Percentiles rank a stretch among this genome's conserved stretches.
Evolutionary conservation across 441 rosid species (phyloP).

Genomic region (Daphne laureola): DNA sequence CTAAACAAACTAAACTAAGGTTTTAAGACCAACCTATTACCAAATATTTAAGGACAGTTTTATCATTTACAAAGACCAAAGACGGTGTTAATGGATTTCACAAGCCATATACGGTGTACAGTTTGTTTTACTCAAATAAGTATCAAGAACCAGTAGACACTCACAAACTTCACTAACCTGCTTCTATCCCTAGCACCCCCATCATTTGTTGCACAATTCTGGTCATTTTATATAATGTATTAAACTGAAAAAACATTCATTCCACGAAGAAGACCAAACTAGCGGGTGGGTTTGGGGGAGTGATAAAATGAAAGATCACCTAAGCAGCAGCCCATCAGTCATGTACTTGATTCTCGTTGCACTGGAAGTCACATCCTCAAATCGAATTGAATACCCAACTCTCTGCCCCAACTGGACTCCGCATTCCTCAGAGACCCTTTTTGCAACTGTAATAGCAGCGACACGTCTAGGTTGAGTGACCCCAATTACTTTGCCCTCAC

Average conservation of each 20-base stretch:
- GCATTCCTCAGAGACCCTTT: constrained; percentile 87
- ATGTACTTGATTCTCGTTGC: constrained; percentile 77
- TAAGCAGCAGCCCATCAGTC: constrained; percentile 85
- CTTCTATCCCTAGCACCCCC: too few relatives aligned
- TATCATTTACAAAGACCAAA: too few relatives aligned
- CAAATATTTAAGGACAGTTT: too few relatives aligned
- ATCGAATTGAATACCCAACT: constrained; percentile 87
- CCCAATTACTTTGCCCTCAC: constrained; percentile 64
- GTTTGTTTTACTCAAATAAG: too few relatives aligned
- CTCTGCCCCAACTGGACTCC: constrained; percentile 63
- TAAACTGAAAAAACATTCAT: too few relatives aligned
- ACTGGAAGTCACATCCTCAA: constrained; percentile 65
- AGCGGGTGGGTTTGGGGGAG: neutral
- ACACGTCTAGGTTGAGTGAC: constrained; percentile 89
- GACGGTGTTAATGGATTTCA: too few relatives aligned
- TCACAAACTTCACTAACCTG: too few relatives aligned
- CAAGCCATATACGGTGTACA: too few relatives aligned
- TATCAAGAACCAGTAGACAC: too few relatives aligned
- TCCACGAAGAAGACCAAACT: too few relatives aligned
- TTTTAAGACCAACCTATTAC: neutral
- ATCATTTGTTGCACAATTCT: too few relatives aligned
- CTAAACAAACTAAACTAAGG: constrained; percentile 6
- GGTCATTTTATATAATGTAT: too few relatives aligned
- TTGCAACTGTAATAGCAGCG: constrained; percentile 85
- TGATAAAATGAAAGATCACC: constrained; percentile 29